A percentile compares a stretch with the other conserved stretches of the same genome.
phyloP scores from a whole-genome alignment of 2,329 filamentous ascomycete species.

The Thermothelomyces thermophilus region DNA sequence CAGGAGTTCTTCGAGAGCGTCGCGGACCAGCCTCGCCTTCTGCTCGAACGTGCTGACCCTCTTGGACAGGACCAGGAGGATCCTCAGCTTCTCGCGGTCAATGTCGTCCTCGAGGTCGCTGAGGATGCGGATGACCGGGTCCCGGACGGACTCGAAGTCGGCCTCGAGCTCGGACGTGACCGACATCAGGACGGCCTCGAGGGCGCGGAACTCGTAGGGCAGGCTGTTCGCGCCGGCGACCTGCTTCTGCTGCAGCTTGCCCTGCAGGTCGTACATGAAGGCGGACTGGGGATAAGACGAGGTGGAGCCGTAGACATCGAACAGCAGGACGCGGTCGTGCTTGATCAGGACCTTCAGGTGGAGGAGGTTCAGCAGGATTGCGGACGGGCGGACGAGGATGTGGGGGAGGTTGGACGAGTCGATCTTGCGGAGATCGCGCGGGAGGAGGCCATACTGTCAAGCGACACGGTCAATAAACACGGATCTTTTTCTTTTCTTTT shows the following conservation, averaged over 20 bases:
- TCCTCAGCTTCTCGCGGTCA: constrained; percentile 83
- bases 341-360: constrained; percentile 95
- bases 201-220: constrained; percentile 90
- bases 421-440: constrained; percentile 93
- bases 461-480: background rate
- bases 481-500: too few relatives aligned
- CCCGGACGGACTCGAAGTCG: constrained; percentile 88
- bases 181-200: constrained; percentile 91
- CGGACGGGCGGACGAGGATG: constrained; percentile 86
- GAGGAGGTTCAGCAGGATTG: constrained; percentile 92
- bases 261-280: constrained; percentile 96
- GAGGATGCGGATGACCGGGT: constrained; percentile 83
- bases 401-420: constrained; percentile 93
- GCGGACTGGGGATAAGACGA: constrained; percentile 75
- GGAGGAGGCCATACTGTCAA: constrained; percentile 75
- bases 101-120: constrained; percentile 94
- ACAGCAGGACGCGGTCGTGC: constrained; percentile 82
- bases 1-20: constrained; percentile 89
- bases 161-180: constrained; percentile 88
- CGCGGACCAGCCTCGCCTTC: constrained; percentile 86
- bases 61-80: constrained; percentile 90
- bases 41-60: constrained; percentile 95
- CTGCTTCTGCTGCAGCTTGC: constrained; percentile 79
- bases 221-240: constrained; percentile 55
- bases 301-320: constrained; percentile 87